Evolutionary conservation across 257 asterid species (phyloP).

Genomic region (Fraxinus quadrangulata): DNA sequence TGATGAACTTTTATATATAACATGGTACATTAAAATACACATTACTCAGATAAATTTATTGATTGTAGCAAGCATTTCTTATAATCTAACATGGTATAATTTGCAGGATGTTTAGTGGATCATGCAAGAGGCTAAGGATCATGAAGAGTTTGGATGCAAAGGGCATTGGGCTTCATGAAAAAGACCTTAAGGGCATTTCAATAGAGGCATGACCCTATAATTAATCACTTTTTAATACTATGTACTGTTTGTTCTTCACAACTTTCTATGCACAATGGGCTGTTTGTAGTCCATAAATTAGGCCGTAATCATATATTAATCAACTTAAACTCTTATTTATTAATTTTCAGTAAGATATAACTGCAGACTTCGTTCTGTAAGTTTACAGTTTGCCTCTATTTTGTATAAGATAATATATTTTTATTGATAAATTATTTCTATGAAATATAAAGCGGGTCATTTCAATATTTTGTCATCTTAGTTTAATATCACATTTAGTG

Average conservation of each 20-base stretch:
- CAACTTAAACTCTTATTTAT: neutral
- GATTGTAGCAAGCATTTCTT: neutral
- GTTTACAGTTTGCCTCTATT: neutral
- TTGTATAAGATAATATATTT: neutral
- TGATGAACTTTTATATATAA: neutral
- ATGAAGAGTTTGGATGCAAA: constrained; percentile 74
- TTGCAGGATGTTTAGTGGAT: constrained; percentile 71
- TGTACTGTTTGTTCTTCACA: neutral
- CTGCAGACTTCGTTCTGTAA: neutral
- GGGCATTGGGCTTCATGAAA: constrained; percentile 52
- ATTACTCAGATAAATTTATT: neutral
- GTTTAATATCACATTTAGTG: neutral
- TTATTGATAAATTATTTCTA: neutral
- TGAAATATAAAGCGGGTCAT: neutral
- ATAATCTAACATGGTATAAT: neutral
- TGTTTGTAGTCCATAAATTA: neutral
- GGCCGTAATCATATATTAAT: neutral
- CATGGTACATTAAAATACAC: neutral
- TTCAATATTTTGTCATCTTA: neutral
- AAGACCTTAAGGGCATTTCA: constrained; percentile 50
- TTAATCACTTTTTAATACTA: neutral
- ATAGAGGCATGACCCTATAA: constrained; percentile 27
- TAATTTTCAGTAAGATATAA: neutral
- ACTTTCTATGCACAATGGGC: neutral
- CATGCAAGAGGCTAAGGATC: constrained; percentile 76